Conservation (phyloP, 2,329 filamentous ascomycete species). For the Aspergillus bombycis region DNA sequence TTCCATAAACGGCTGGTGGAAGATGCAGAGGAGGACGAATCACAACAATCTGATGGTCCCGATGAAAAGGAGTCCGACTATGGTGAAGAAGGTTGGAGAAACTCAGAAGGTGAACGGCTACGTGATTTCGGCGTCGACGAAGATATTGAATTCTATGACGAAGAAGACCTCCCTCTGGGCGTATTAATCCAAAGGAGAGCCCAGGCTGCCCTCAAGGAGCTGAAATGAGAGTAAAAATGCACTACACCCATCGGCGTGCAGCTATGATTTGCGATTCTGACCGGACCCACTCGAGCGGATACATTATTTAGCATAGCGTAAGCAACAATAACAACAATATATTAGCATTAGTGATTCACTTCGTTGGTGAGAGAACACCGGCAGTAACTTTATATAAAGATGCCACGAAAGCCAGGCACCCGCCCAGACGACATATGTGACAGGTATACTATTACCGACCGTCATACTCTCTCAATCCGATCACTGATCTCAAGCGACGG, state of each 20-base stretch:
- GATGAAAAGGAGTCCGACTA: constrained; percentile 33
- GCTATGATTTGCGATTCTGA: background rate
- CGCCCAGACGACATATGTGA: background rate
- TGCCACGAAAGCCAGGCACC: background rate
- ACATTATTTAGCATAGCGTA: background rate
- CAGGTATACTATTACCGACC: background rate
- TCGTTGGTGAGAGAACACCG: background rate
- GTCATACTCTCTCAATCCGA: background rate
- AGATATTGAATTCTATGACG: constrained; percentile 65
- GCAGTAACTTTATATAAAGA: background rate
- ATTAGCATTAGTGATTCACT: background rate
- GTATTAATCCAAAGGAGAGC: constrained; percentile 52
- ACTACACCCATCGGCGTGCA: background rate
- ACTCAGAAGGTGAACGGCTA: constrained; percentile 64
- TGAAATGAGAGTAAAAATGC: background rate
- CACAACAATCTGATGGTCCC: constrained; percentile 23
- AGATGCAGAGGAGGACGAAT: constrained; percentile 18
- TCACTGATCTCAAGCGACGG: background rate
- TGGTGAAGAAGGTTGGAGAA: constrained; percentile 65
- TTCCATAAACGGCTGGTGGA: constrained; percentile 45
- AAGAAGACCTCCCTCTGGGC: constrained; percentile 63
- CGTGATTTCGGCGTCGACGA: constrained; percentile 68
- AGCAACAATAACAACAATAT: background rate
- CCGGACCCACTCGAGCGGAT: background rate
- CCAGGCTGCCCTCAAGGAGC: constrained; percentile 15